A percentile compares a stretch with the other conserved stretches of the same genome.
Evolutionary conservation across 257 asterid genomes (phyloP).

Genomic region (Solanum neorickii): DNA sequence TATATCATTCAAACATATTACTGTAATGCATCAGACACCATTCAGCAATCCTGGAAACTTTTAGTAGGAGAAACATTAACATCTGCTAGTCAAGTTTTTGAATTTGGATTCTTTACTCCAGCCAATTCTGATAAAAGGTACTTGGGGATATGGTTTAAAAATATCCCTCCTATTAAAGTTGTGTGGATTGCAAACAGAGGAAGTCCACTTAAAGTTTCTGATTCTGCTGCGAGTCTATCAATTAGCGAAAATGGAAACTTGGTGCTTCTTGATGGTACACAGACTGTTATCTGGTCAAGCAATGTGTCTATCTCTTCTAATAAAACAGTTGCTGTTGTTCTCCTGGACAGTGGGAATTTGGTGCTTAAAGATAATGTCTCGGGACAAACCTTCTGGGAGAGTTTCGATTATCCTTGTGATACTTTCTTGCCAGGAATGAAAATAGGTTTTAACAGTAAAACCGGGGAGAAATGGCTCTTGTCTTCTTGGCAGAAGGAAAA

Average conservation of each 20-base stretch:
- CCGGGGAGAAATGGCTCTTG: background rate
- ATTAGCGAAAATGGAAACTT: slow-evolving; percentile 7
- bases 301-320: background rate
- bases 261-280: slow-evolving; percentile 8
- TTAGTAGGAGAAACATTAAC: slow-evolving; percentile 20
- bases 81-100: slow-evolving; percentile 38
- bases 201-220: slow-evolving; percentile 2
- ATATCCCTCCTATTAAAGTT: background rate
- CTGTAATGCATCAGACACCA: slow-evolving; percentile 18
- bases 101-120: slow-evolving; percentile 60
- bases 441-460: background rate
- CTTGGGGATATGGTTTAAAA: slow-evolving; percentile 68
- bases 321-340: slow-evolving; percentile 3
- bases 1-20: background rate
- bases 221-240: background rate
- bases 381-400: slow-evolving; percentile 1
- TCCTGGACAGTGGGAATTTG: slow-evolving; percentile 8
- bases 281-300: slow-evolving; percentile 9
- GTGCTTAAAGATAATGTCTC: slow-evolving; percentile 10
- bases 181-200: slow-evolving; percentile 16
- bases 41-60: slow-evolving; percentile 26
- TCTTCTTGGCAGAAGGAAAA: slow-evolving; percentile 8
- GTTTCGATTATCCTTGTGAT: slow-evolving; percentile 6
- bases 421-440: slow-evolving; percentile 7
- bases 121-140: slow-evolving; percentile 19